Conservation (phyloP, 495 filamentous ascomycete species). For the Cercophora samala region DNA sequence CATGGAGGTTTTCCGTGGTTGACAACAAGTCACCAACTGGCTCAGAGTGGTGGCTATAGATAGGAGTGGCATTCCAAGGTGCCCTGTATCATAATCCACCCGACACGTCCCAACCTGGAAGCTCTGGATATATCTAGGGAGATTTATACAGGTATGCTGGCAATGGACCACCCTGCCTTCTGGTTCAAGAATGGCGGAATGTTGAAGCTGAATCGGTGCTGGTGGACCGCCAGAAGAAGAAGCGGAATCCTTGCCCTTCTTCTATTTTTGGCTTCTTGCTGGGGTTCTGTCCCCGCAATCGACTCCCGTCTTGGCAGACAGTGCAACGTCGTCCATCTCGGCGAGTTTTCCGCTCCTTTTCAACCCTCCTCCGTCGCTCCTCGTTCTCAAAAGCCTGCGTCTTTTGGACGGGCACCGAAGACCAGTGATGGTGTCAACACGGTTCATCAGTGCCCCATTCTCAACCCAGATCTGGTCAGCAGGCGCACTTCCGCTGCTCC, state of each 20-base stretch:
- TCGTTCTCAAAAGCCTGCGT: background rate
- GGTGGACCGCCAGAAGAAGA: background rate
- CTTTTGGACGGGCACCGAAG: background rate
- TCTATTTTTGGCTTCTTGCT: slow-evolving; percentile 1
- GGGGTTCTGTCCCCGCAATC: slow-evolving; percentile 2
- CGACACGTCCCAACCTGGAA: background rate
- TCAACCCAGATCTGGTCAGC: background rate
- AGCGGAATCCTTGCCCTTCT: background rate
- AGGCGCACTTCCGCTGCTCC: background rate
- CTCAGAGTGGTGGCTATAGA: background rate
- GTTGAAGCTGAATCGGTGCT: background rate
- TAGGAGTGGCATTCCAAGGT: no score
- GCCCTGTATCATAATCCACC: no score
- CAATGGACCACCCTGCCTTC: no score
- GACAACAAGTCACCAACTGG: background rate
- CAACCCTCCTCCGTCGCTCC: background rate
- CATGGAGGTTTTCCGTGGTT: background rate
- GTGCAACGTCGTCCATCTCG: background rate
- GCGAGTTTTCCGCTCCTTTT: background rate
- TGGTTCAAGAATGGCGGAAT: background rate
- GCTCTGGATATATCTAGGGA: background rate
- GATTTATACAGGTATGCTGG: no score
- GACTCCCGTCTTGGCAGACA: background rate
- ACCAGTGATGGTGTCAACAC: background rate
- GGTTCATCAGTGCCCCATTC: background rate